Evolutionary conservation across 768 basidiomycete genomes (phyloP), one percentile per base, ranked within the genome.

Genomic region (Paxillus involutus): DNA sequence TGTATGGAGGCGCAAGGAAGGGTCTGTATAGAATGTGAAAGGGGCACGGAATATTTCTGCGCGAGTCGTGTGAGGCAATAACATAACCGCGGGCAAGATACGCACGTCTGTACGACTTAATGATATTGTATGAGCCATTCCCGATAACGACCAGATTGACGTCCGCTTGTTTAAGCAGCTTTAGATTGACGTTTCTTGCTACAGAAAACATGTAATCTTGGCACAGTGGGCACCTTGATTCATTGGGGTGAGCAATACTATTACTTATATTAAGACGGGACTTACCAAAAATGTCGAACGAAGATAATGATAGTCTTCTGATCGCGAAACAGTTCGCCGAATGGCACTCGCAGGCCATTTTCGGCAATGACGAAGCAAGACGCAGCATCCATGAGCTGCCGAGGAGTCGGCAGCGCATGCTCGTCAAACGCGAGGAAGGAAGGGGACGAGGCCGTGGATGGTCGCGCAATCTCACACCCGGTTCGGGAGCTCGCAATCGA

Each of bases 151-250:
- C 77, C 42, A 94, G 67, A 49, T 83, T 80, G 30, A 87, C 77
- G 26, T 76, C 74, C 21, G 78, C 75, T 56, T 71, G 68, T 53
- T 75, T 70, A 21, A 89, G 74, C 6, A 75, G 69, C 68, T 75
- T 74, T 52, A 73, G 66, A 59, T 80, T 57, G 58, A 84, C 67
- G 44, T 79, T 75, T 48, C 65, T 74, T 71, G 74, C 71, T 58
- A 91, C 77, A 33, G 84, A 86, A 40, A 81, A 76, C 78, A 94
- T 84, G 68, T 95, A 97, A 68, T 96, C 93, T 64, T 93, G 91
- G 68, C 90, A 92, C 12, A 85, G 71, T 0, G 89, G 86, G 64
- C 92, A 94, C 80, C 83, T 81, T 40, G 4, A 43, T 44, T 13
- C 12, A 36, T 6, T 0, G n/a, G 21, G 49, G 48, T 58, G 45